These are phyloP conservation scores for Heteromeles arbutifolia DNA, from an alignment of 306 rosid species.

Conservation along the genomic window DNA sequence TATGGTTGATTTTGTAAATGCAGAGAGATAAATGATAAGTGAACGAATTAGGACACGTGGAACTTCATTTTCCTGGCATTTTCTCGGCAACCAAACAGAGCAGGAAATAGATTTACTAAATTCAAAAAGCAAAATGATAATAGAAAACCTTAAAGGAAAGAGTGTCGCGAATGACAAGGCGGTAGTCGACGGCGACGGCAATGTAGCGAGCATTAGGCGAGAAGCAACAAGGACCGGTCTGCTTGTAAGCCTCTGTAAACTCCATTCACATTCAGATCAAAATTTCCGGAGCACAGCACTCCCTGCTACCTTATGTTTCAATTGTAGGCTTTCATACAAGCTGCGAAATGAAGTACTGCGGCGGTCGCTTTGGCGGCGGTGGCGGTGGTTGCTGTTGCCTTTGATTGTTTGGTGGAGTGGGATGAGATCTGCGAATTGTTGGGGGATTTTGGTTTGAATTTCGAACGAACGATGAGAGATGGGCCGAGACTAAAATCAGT, in stretches of 20 bases:
- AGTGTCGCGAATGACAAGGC: constrained; percentile 93
- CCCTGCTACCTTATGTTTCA: background rate
- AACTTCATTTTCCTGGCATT: background rate
- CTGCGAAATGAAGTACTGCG: background rate
- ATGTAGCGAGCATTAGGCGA: constrained; percentile 89
- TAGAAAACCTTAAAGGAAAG: constrained; percentile 63
- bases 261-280: constrained; percentile 41
- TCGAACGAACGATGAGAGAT: background rate
- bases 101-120: background rate
- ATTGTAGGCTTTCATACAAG: background rate
- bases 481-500: background rate
- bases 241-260: constrained; percentile 92
- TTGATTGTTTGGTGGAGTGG: background rate
- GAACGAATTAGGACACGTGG: background rate
- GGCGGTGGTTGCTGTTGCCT: background rate
- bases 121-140: background rate
- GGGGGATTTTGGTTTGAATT: background rate
- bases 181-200: constrained; percentile 92
- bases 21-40: background rate
- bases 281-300: background rate
- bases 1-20: background rate
- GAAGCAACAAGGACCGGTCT: constrained; percentile 88
- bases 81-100: background rate
- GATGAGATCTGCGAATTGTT: background rate
- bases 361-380: background rate